These are phyloP conservation scores for Cordyceps fumosorosea DNA, from an alignment of 2,329 filamentous ascomycete genomes.

Conservation along the genomic window DNA sequence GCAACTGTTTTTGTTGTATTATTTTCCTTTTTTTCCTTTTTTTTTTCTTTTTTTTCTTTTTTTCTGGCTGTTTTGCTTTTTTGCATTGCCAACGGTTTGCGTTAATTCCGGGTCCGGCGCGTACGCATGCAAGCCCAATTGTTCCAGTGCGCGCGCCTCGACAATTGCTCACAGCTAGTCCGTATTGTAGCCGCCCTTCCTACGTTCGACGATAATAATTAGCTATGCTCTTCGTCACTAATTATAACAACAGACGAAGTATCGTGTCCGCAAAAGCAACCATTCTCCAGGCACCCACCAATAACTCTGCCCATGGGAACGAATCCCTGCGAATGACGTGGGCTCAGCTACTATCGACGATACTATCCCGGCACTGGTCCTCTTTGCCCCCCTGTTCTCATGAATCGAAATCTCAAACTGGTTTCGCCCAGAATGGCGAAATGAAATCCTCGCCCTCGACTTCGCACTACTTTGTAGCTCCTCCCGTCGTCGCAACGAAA, in stretches of 20 bases:
- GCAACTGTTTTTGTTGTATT: background rate
- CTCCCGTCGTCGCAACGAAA: too few relatives aligned
- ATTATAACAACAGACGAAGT: too few relatives aligned
- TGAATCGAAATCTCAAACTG: conserved; percentile 1
- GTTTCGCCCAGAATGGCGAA: background rate
- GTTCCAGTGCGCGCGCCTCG: too few relatives aligned
- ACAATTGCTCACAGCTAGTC: too few relatives aligned
- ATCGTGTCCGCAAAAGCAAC: background rate
- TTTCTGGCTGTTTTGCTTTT: background rate
- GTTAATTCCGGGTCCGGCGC: too few relatives aligned
- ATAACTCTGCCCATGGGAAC: background rate
- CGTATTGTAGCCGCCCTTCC: too few relatives aligned
- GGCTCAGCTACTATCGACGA: background rate
- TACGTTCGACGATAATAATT: too few relatives aligned
- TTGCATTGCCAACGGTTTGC: background rate
- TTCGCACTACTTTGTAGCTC: too few relatives aligned
- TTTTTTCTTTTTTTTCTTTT: too few relatives aligned
- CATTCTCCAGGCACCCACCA: background rate
- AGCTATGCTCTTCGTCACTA: too few relatives aligned
- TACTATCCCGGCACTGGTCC: background rate
- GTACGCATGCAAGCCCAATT: too few relatives aligned
- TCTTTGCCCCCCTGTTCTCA: background rate
- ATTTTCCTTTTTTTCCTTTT: background rate
- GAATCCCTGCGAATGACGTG: background rate
- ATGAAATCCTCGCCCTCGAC: background rate